Evolutionary conservation across 1,284 basidiomycete species (phyloP).

Genomic region (Cryptococcus sp.): DNA sequence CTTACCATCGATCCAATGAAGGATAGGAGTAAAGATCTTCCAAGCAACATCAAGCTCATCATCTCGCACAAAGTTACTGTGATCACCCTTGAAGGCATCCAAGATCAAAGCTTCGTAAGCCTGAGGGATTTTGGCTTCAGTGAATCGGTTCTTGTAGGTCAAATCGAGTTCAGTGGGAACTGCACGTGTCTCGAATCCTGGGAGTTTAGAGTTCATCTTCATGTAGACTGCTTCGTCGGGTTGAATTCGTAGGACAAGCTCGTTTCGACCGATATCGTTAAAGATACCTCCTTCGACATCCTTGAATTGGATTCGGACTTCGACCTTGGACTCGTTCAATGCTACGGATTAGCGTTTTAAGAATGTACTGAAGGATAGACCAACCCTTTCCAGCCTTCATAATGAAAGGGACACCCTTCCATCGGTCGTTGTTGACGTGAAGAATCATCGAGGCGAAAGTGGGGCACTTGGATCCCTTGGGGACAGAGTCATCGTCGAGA

Average conservation of each 20-base stretch:
- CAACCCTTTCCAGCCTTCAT: constrained; percentile 92
- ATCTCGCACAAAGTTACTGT: constrained; percentile 75
- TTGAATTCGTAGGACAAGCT: constrained; percentile 92
- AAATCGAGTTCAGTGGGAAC: constrained; percentile 94
- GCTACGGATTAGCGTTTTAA: constrained; percentile 52
- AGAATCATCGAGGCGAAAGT: constrained; percentile 85
- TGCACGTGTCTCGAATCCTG: constrained; percentile 80
- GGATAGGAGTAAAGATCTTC: constrained; percentile 95
- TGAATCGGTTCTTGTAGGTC: constrained; percentile 91
- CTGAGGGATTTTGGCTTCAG: constrained; percentile 82
- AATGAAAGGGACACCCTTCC: constrained; percentile 97
- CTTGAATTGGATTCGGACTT: constrained; percentile 93
- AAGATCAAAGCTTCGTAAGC: constrained; percentile 90
- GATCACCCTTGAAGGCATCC: constrained; percentile 69
- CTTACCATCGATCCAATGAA: constrained; percentile 82
- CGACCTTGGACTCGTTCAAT: constrained; percentile 93
- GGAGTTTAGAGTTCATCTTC: constrained; percentile 90
- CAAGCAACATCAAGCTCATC: constrained; percentile 93
- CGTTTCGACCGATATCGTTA: constrained; percentile 88
- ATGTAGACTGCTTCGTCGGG: constrained; percentile 91
- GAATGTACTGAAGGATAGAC: constrained; percentile 1
- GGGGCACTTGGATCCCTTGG: constrained; percentile 82
- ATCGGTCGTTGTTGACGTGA: constrained; percentile 87
- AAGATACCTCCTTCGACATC: constrained; percentile 94
- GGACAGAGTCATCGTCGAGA: constrained; percentile 90